These are phyloP conservation scores for Cinnamomum micranthum DNA, from an alignment of 164 flowering plant species.

Conservation along the genomic window DNA sequence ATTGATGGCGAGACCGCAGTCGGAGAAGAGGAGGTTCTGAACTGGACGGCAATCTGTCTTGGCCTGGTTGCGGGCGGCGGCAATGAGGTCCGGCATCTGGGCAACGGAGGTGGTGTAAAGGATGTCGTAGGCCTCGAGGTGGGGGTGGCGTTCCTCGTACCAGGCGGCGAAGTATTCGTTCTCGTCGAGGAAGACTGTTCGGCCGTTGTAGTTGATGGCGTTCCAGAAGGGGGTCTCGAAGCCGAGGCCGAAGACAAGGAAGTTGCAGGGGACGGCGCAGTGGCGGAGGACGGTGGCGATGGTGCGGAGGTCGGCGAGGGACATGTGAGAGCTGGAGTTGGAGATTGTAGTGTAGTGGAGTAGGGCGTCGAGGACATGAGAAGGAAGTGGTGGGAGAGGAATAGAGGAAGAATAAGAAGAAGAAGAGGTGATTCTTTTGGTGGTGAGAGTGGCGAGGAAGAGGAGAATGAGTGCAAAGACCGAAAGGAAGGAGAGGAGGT, in stretches of 20 bases:
- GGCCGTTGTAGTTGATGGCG: conserved; percentile 63
- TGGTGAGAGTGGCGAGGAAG: conserved; percentile 40
- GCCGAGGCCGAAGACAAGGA: conserved; percentile 82
- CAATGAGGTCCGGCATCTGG: conserved; percentile 47
- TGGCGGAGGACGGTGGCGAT: conserved; percentile 42
- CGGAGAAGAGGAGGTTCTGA: conserved; percentile 84
- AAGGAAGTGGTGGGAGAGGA: conserved; percentile 22
- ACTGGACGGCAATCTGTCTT: conserved; percentile 78
- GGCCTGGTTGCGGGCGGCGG: conserved; percentile 46
- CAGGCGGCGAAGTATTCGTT: conserved; percentile 45
- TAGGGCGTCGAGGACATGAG: conserved; percentile 41
- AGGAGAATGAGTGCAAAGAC: conserved; percentile 58
- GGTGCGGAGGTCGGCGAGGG: conserved; percentile 46
- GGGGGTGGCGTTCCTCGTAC: conserved; percentile 51
- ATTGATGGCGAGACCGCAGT: conserved; percentile 75
- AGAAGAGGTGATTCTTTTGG: conserved; percentile 11
- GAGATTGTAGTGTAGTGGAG: conserved; percentile 60
- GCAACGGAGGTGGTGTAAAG: conserved; percentile 71
- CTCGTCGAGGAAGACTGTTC: conserved; percentile 80
- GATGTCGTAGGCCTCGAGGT: conserved; percentile 80
- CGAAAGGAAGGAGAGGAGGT: conserved; percentile 50
- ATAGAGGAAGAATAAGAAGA: conserved; percentile 17
- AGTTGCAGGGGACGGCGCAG: conserved; percentile 49
- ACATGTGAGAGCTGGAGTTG: conserved; percentile 49
- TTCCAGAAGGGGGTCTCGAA: conserved; percentile 83